Base-by-base conservation (phyloP, 176 grass and related monocot species). In the Zizania latifolia region DNA sequence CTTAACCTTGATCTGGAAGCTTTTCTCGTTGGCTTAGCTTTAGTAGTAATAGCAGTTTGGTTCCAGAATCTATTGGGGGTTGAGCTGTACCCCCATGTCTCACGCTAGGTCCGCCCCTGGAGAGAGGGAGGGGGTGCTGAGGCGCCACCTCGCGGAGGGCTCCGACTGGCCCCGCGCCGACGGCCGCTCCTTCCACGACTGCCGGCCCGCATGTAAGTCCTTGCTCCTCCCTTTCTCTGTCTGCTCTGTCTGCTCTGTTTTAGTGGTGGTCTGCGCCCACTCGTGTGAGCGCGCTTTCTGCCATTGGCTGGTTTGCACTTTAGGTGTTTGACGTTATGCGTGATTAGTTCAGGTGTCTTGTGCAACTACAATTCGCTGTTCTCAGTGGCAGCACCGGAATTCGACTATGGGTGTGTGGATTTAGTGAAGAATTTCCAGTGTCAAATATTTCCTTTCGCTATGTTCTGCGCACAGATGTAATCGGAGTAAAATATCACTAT, bases 161-260 rank as follows among this genome's bases (percentile, higher is more conserved):
- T 54, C 78, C 41, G 86, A 94, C 38, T 88, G 89, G 89, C 83
- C 82, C 17, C 86, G 91, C 30, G 81, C 86, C 35, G 91, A 98
- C 37, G 84, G 71, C 6, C 89, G 91, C 37, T 85, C 77, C 46
- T 84, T 99, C 68, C 89, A 90, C 63, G 86, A 94, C 62, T 99
- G 95, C 68, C 87, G 95, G 17, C 89, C 81, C 32, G 89, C 91
- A 24, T 98, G 91, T 98, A 81, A 67, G 43, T 84, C 2, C 2
- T 15, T 21, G 37, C 38, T 24, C 22, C n/a, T n/a, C 22, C n/a
- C 13, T 3, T 6, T 78, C 17, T 65, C 27, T 60, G 0, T 0
- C n/a, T n/a, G n/a, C n/a, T n/a, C n/a, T n/a, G n/a, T n/a, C 3
- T 54, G 2, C 53, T 37, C 28, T 13, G 2, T 4, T 22, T 17